Evolutionary conservation across 495 filamentous ascomycete genomes (phyloP), one percentile per base, ranked within the genome.

Genomic region (Cairneyella variabilis): DNA sequence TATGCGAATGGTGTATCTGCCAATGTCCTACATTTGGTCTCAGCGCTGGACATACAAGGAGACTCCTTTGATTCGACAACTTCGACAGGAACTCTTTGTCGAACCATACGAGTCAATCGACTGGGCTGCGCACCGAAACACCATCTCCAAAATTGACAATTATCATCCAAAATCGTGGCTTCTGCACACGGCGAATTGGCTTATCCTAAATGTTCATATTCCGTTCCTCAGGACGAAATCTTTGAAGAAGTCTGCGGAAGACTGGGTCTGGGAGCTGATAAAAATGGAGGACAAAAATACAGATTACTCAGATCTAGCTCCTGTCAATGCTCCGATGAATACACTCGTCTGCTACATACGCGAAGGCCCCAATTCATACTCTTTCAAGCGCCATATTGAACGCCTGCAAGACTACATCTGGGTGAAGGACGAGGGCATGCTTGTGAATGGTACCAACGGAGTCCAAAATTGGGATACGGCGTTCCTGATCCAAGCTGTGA

Each of bases 391-490:
- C 20, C 95, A 97, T 64, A 74, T 83, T 7, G 88, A 97, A 57
- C 80, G 89, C 14, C 66, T 93, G 20, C 71, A 87, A 34, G 95
- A 98, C 58, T 93, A 86, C 54, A 73, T 97, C 54, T 98, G 95
- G 95, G 73, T 97, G 51, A 96, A 92, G 36, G 55, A 79, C 36
- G 93, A 97, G 66, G 93, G 93, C 22, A 90, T 98, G 88, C 74
- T 97, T 17, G 84, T 84, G 67, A 97, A 97, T 66, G 93, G 93
- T 28, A 98, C 93, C 28, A 97, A 98, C 62, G 93, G 93, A 14
- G 90, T 96, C 12, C 93, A 98, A 69, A 86, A 82, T 38, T 98
- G 93, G 93, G 93, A 98, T 64, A 98, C 93, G 0, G 77, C 89
- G 0, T 97, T 96, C 63, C 69, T 85, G 36, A 90, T 96, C 20